phyloP scores from a whole-genome alignment of 768 basidiomycete genomes.

The Tricholomella constricta region DNA sequence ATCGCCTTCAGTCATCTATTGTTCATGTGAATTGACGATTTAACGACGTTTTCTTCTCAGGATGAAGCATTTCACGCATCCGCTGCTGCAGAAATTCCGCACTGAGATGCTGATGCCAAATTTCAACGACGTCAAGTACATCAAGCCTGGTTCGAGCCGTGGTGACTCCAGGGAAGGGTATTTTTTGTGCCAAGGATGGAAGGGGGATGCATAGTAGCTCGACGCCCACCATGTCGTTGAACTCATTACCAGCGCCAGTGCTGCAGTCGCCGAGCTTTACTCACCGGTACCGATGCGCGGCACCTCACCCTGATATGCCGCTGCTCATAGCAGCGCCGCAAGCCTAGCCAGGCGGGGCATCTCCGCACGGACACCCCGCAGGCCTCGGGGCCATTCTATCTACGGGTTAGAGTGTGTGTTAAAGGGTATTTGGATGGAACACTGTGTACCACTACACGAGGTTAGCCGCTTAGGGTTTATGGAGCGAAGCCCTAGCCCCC shows the following conservation, averaged over 20 bases:
- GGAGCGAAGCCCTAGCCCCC: too few species aligned
- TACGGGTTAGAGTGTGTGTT: too few species aligned
- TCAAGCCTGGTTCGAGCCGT: conserved; percentile 85
- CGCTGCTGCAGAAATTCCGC: conserved; percentile 67
- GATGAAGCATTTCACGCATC: conserved; percentile 85
- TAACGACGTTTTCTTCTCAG: conserved; percentile 51
- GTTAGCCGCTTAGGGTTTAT: too few species aligned
- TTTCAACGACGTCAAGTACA: conserved; percentile 66
- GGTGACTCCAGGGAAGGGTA: conserved; percentile 81
- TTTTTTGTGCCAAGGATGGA: conserved; percentile 82
- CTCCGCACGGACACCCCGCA: too few species aligned
- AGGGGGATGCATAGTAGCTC: conserved; percentile 17
- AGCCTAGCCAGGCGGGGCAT: too few species aligned
- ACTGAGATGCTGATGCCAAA: conserved; percentile 53
- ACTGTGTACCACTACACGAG: too few species aligned
- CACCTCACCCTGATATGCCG: too few species aligned
- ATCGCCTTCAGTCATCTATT: conserved; percentile 4
- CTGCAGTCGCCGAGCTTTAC: not conserved
- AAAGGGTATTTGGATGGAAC: too few species aligned
- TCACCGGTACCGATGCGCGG: too few species aligned
- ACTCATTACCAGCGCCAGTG: not conserved
- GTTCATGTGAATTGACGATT: conserved; percentile 1
- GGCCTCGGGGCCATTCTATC: too few species aligned
- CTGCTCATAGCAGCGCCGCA: too few species aligned
- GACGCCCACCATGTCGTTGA: too few species aligned